These are phyloP conservation scores for Pythium periplocum DNA, from an alignment of 352 stramenopile species.

Conservation along the genomic window DNA sequence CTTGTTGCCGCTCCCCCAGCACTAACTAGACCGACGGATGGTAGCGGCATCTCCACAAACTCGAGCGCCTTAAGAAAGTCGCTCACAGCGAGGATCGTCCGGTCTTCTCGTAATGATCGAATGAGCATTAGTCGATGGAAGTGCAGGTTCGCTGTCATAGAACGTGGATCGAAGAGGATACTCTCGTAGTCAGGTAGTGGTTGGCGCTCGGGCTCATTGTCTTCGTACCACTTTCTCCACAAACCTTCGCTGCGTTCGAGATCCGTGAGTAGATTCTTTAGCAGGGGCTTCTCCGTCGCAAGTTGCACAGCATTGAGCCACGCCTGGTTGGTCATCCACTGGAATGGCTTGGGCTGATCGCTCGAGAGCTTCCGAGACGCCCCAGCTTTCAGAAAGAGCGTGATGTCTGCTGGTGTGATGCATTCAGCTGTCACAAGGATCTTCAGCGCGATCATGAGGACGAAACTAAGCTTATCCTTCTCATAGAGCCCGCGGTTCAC, in stretches of 20 bases:
- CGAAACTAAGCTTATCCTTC: constrained; percentile 66
- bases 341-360: constrained; percentile 72
- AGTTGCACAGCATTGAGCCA: constrained; percentile 75
- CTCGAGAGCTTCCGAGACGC: constrained; percentile 48
- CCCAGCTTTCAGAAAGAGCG: constrained; percentile 67
- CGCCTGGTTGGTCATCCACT: constrained; percentile 53
- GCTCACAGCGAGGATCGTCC: constrained; percentile 58
- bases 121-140: constrained; percentile 72
- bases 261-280: constrained; percentile 55
- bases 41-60: constrained; percentile 28
- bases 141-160: constrained; percentile 56
- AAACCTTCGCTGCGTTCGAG: constrained; percentile 60
- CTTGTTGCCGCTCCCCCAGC: constrained; percentile 10
- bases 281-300: constrained; percentile 56
- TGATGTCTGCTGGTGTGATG: constrained; percentile 49
- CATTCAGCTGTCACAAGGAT: constrained; percentile 67
- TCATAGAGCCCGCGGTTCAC: constrained; percentile 76
- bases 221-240: constrained; percentile 78
- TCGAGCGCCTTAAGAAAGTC: constrained; percentile 67
- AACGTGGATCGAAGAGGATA: constrained; percentile 53
- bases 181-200: constrained; percentile 65
- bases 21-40: too few species aligned
- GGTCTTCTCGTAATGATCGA: constrained; percentile 63
- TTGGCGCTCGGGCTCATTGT: constrained; percentile 67
- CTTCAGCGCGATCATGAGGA: constrained; percentile 67